Conservation (phyloP, 2,329 filamentous ascomycete genomes). For the Aspergillus nomiae region DNA sequence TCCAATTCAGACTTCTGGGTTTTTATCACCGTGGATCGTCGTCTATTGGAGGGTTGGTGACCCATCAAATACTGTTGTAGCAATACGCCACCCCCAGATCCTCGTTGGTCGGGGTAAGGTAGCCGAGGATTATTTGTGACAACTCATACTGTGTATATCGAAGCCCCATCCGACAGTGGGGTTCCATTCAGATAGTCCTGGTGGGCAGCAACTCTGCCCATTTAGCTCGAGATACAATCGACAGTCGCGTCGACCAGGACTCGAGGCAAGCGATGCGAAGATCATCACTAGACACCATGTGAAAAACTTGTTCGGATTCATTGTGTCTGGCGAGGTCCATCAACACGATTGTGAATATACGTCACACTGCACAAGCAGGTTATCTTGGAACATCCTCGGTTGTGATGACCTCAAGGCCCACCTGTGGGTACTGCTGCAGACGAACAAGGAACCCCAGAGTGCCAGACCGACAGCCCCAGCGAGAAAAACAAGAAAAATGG, state of each 20-base stretch:
- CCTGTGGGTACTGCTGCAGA: background rate
- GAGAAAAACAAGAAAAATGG: background rate
- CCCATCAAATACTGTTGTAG: background rate
- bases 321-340: background rate
- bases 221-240: background rate
- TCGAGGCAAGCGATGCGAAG: background rate
- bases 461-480: background rate
- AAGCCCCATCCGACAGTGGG: background rate
- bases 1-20: background rate
- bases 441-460: background rate
- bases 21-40: background rate
- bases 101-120: background rate
- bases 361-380: background rate
- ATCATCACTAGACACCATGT: background rate
- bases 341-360: background rate
- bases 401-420: background rate
- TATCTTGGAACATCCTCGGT: background rate
- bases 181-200: background rate
- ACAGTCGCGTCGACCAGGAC: background rate
- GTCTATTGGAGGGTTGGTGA: background rate
- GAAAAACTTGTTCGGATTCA: background rate
- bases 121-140: background rate
- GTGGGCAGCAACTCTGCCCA: background rate
- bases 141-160: background rate
- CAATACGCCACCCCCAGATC: background rate